Conservation (phyloP, 192 early-diverging fungal species). For the Rhizophagus sp. region DNA sequence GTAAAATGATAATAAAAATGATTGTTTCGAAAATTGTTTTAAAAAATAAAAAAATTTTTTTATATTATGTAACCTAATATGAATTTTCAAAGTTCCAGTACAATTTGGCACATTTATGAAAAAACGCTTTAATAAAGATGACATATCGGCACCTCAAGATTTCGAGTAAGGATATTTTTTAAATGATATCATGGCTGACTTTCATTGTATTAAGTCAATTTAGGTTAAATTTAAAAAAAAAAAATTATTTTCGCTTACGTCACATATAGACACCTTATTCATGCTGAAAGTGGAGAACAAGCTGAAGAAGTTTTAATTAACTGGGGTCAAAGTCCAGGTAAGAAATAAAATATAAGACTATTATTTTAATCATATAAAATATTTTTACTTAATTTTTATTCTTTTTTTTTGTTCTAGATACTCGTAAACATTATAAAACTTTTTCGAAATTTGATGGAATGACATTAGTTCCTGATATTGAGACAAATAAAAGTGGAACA, state of each 20-base stretch:
- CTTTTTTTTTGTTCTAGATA: background rate
- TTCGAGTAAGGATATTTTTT: constrained; percentile 21
- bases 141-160: constrained; percentile 7
- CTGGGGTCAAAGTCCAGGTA: constrained; percentile 42
- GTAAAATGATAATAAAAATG: background rate
- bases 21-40: background rate
- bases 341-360: background rate
- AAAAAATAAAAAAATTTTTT: background rate
- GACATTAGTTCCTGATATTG: background rate
- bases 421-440: background rate
- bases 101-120: constrained; percentile 33
- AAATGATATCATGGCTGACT: background rate
- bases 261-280: constrained; percentile 38
- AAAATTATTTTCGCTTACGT: too few relatives aligned
- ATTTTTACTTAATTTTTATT: background rate
- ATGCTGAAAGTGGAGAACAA: constrained; percentile 42
- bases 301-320: constrained; percentile 41
- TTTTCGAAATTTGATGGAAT: background rate
- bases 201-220: background rate
- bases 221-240: too few relatives aligned
- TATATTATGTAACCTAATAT: too few relatives aligned
- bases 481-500: background rate
- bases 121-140: constrained; percentile 22
- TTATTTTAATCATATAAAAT: too few relatives aligned
- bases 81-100: background rate